Conservation (phyloP, 495 filamentous ascomycete species). For the Neurospora pannonica region DNA sequence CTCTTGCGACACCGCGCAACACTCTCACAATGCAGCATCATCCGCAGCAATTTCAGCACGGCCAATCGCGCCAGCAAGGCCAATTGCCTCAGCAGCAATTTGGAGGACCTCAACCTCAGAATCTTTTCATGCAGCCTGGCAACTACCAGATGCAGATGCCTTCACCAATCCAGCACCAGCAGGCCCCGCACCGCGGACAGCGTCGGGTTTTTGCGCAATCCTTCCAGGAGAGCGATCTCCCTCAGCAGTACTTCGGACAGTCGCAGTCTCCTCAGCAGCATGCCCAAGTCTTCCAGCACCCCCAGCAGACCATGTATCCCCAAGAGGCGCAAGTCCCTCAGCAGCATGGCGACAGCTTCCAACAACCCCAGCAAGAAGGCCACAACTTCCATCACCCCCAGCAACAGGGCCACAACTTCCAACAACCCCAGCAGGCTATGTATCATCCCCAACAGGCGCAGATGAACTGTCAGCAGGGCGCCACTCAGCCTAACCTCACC, state of each 20-base stretch:
- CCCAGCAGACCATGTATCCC: too few species aligned
- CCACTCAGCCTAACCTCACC: not conserved
- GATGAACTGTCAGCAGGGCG: not conserved
- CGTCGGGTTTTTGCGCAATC: not conserved
- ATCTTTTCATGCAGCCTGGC: not conserved
- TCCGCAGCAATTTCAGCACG: not conserved
- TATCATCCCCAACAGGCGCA: not conserved
- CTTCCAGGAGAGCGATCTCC: not conserved
- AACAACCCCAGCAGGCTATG: not conserved
- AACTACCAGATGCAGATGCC: not conserved
- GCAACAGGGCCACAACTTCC: not conserved
- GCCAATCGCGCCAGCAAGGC: not conserved
- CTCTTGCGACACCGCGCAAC: not conserved
- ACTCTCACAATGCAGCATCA: not conserved
- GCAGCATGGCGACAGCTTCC: too few species aligned
- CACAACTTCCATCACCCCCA: not conserved
- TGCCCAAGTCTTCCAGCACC: not conserved
- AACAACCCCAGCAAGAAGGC: too few species aligned
- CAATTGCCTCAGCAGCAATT: not conserved
- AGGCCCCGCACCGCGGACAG: not conserved
- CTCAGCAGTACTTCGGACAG: not conserved
- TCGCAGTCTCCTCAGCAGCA: not conserved
- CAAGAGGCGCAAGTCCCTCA: too few species aligned
- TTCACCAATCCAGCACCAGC: not conserved
- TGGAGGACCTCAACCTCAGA: not conserved